phyloP scores from a whole-genome alignment of 2,329 filamentous ascomycete species.

The Verruconis gallopava region DNA sequence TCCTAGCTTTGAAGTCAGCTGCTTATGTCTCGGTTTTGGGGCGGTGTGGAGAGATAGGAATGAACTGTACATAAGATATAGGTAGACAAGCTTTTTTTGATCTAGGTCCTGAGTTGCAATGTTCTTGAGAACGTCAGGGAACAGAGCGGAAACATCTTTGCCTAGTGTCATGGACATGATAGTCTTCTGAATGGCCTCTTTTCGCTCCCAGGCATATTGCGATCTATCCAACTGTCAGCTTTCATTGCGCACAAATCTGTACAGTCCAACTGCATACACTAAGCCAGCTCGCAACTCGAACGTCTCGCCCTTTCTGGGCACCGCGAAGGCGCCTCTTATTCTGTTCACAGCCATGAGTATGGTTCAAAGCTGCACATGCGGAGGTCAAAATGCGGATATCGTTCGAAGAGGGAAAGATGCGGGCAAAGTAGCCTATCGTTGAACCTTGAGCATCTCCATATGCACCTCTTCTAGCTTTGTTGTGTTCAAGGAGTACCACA shows the following conservation, averaged over 20 bases:
- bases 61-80: constrained; percentile 75
- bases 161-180: constrained; percentile 99
- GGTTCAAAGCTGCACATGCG: not conserved
- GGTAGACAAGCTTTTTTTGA: constrained; percentile 98
- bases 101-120: constrained; percentile 90
- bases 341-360: constrained; percentile 80
- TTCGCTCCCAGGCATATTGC: constrained; percentile 97
- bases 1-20: too few species aligned
- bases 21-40: too few species aligned
- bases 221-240: constrained; percentile 46
- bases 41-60: too few species aligned
- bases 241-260: constrained; percentile 1
- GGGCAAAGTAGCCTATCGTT: too few species aligned
- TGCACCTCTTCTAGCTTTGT: too few species aligned
- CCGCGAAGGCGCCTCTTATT: constrained; percentile 85
- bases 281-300: constrained; percentile 92
- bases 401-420: too few species aligned
- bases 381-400: too few species aligned
- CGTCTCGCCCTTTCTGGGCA: constrained; percentile 91
- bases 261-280: constrained; percentile 36
- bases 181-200: constrained; percentile 98
- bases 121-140: constrained; percentile 96
- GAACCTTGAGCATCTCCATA: too few species aligned
- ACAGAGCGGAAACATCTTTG: constrained; percentile 94
- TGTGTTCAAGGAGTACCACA: too few species aligned